A percentile compares a stretch with the other conserved stretches of the same genome.
phyloP scores from a whole-genome alignment of 129 eudicot species.

The Ambrosia artemisiifolia region DNA sequence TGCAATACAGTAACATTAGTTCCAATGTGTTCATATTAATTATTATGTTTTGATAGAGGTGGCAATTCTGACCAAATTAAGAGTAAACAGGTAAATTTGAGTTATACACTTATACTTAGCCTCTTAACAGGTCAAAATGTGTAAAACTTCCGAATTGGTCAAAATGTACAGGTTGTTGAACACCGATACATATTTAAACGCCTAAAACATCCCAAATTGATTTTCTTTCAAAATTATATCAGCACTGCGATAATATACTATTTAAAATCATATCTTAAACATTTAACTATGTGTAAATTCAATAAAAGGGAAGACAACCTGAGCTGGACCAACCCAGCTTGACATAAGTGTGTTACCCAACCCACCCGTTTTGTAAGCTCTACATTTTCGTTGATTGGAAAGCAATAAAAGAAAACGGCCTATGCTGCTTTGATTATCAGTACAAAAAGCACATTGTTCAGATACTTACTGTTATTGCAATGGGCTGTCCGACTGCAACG shows the following conservation, averaged over 20 bases:
- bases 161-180: neutral
- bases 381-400: neutral
- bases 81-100: neutral
- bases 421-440: neutral
- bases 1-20: slow-evolving; percentile 28
- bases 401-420: neutral
- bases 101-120: neutral
- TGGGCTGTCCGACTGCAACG: slow-evolving; percentile 83
- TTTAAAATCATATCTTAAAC: neutral
- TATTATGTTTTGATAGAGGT: neutral
- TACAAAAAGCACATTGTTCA: neutral
- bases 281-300: neutral
- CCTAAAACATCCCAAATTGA: neutral
- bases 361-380: neutral
- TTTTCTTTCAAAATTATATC: neutral
- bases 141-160: neutral
- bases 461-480: slow-evolving; percentile 83
- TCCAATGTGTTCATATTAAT: neutral
- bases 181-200: neutral
- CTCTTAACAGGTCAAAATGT: neutral
- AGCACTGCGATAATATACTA: neutral
- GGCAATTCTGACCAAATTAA: neutral
- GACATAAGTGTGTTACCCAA: neutral
- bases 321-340: neutral
- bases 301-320: neutral